phyloP scores from a whole-genome alignment of 2,329 filamentous ascomycete species.

The Whalleya microplaca region DNA sequence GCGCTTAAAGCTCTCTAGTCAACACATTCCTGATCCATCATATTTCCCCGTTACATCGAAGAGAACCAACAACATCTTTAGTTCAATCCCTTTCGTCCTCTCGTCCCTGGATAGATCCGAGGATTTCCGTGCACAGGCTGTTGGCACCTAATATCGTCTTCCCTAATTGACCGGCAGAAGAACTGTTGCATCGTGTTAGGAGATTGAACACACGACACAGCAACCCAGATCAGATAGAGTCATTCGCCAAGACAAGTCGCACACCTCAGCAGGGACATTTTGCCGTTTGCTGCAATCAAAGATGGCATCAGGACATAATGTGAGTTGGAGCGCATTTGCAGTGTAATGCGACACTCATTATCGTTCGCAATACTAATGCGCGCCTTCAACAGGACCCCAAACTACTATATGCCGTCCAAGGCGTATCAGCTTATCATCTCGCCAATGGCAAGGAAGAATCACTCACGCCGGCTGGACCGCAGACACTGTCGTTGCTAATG shows the following conservation, averaged over 20 bases:
- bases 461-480: constrained; percentile 82
- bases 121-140: background rate
- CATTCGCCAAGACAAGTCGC: background rate
- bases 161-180: background rate
- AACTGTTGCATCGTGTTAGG: constrained; percentile 1
- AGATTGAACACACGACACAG: constrained; percentile 11
- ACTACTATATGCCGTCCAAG: constrained; percentile 73
- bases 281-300: constrained; percentile 5
- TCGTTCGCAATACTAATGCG: constrained; percentile 7
- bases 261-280: too few species aligned
- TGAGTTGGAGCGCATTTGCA: constrained; percentile 30
- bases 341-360: constrained; percentile 2
- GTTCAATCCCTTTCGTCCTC: constrained; percentile 2
- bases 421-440: constrained; percentile 90
- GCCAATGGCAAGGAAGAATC: constrained; percentile 82
- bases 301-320: constrained; percentile 52
- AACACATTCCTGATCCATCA: constrained; percentile 7
- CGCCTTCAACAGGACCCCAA: constrained; percentile 58
- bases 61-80: constrained; percentile 1
- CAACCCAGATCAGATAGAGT: constrained; percentile 1
- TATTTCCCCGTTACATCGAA: constrained; percentile 15
- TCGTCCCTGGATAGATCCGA: constrained; percentile 6
- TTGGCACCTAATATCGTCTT: background rate
- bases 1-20: constrained; percentile 20
- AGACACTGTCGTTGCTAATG: constrained; percentile 93